Percentiles rank a stretch among this genome's conserved stretches.
phyloP scores from a whole-genome alignment of 208 protist species.

The Spongospora subterranea region DNA sequence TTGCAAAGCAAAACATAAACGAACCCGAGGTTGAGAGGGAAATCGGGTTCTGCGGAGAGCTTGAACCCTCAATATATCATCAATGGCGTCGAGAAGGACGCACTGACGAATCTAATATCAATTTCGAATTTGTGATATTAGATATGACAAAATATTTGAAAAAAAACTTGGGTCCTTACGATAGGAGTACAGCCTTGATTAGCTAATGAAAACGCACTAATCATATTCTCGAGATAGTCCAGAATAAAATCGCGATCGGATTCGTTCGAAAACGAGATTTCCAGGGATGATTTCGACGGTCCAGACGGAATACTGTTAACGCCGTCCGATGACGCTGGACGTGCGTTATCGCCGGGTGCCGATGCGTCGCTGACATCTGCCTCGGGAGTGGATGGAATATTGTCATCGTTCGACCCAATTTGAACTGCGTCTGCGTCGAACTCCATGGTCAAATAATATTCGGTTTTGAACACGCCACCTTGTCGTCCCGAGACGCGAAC shows the following conservation, averaged over 20 bases:
- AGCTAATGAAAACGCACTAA: neutral
- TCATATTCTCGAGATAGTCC: neutral
- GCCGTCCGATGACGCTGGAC: neutral
- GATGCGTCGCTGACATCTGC: neutral
- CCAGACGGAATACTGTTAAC: neutral
- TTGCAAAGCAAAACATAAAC: neutral
- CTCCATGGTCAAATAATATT: neutral
- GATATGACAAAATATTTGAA: neutral
- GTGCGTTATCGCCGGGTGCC: neutral
- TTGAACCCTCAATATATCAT: neutral
- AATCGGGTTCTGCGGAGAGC: neutral
- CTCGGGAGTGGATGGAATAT: neutral
- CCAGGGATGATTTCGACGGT: neutral
- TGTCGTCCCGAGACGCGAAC: neutral
- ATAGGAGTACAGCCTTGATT: neutral
- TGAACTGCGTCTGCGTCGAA: neutral
- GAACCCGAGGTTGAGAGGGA: neutral
- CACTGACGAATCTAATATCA: conserved; percentile 11
- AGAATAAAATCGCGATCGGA: neutral
- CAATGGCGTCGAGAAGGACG: conserved; percentile 28
- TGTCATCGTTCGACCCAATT: neutral
- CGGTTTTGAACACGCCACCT: conserved; percentile 42
- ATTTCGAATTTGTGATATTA: neutral
- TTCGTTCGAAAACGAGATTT: neutral
- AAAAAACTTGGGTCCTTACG: no score